A percentile compares a stretch with the other conserved stretches of the same genome.
phyloP scores from a whole-genome alignment of 306 rosid genomes.

The Bauhinia variegata region DNA sequence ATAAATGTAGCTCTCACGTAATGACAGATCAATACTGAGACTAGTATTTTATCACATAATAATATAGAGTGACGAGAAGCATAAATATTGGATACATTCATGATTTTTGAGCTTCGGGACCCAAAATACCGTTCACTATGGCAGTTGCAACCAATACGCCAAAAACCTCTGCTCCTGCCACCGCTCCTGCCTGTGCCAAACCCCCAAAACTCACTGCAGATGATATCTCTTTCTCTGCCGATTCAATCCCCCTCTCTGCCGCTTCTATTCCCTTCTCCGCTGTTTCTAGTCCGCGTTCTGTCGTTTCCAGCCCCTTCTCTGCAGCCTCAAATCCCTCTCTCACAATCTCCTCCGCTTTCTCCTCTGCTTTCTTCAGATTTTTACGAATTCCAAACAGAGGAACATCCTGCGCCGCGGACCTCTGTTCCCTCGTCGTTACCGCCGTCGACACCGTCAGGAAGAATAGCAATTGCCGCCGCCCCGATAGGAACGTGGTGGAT shows the following conservation, averaged over 20 bases:
- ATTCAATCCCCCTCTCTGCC: conserved; percentile 59
- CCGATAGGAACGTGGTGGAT: conserved; percentile 16
- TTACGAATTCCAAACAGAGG: conserved; percentile 73
- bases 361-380: conserved; percentile 72
- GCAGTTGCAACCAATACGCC: conserved; percentile 73
- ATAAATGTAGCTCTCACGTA: too few relatives aligned
- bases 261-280: conserved; percentile 56
- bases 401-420: conserved; percentile 62
- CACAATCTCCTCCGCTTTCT: conserved; percentile 72
- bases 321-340: conserved; percentile 78
- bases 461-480: conserved; percentile 63
- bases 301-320: conserved; percentile 63
- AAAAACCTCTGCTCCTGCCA: conserved; percentile 74
- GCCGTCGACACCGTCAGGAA: conserved; percentile 58
- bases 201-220: conserved; percentile 55
- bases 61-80: too few relatives aligned
- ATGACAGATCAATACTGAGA: too few relatives aligned
- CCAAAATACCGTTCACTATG: conserved; percentile 77
- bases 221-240: conserved; percentile 43
- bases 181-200: conserved; percentile 75
- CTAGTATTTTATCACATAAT: too few relatives aligned
- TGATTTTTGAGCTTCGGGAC: conserved; percentile 63
- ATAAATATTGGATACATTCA: neutral
- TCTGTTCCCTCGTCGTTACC: conserved; percentile 44
- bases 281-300: conserved; percentile 50